Base-by-base conservation (phyloP, 225 moss, liverwort and hornwort genomes). In the Sphagnum contortum region DNA sequence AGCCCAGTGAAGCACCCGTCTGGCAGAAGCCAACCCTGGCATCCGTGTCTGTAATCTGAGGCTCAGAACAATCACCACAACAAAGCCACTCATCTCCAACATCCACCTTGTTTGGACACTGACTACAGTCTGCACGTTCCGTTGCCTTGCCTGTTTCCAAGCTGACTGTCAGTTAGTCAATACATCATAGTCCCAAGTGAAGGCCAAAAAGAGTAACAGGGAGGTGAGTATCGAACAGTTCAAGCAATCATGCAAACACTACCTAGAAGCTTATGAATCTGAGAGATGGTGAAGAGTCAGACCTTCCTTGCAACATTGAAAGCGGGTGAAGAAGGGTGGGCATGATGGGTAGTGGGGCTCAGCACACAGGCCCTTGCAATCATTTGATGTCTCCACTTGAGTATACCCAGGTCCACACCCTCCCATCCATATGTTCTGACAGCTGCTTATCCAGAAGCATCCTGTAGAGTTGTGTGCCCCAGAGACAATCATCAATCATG, bases 221-320 rank as follows among this genome's bases (percentile, higher is more conserved):
- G 29, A 29, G 29, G 29, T 29, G 29, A 29, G 29, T 29, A 29
- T 29, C 29, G 29, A 29, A 29, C 29, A 29, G 29, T 29, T 29
- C 29, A 29, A 29, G 29, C 29, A 29, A 29, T 29, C 29, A 29
- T 29, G 29, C 29, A 29, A 29, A 29, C 29, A 29, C 29, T 29
- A 29, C 29, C 29, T 29, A 29, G 29, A 29, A 29, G 29, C 44
- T 63, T 44, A 7, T 45, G 12, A 48, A 12, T 6, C 44, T 63
- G 6, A 63, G 12, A 63, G 52, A 52, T 6, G 52, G 52, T 52
- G 2, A 52, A 52, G 52, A 52, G 52, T 5, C 52, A 52, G 29
- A 91, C 92, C 92, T 89, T 89, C 83, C 66, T 63, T 81, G 80
- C 92, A 92, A 72, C 92, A 92, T 71, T 73, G 79, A 59, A 83